These are phyloP conservation scores for Epithele typhae DNA, from an alignment of 768 basidiomycete genomes.

Conservation along the genomic window DNA sequence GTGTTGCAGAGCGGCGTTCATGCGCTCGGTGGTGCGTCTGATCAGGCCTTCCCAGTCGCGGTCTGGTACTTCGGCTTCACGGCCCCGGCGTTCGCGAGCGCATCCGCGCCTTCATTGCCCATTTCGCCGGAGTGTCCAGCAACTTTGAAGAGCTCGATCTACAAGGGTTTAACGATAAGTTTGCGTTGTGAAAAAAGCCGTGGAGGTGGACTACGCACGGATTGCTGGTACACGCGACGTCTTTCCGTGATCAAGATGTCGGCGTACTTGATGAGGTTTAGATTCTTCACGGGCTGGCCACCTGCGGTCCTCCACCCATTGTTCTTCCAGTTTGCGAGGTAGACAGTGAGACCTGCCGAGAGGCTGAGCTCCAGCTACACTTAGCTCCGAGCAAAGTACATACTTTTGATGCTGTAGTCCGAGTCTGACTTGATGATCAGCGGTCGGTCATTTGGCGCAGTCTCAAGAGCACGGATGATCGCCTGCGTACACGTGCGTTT, in stretches of 20 bases:
- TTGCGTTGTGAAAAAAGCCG: not conserved
- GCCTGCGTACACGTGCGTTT: no score
- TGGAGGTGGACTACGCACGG: conserved; percentile 32
- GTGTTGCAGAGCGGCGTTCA: no score
- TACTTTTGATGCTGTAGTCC: conserved; percentile 75
- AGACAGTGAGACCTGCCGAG: conserved; percentile 54
- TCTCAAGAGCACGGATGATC: conserved; percentile 79
- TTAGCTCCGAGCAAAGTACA: conserved; percentile 7
- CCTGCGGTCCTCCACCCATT: conserved; percentile 45
- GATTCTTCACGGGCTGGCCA: conserved; percentile 65
- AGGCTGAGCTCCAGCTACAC: not conserved
- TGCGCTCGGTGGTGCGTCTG: no score
- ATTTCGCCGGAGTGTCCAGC: conserved; percentile 65
- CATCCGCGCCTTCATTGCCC: conserved; percentile 88
- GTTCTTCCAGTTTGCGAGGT: conserved; percentile 60
- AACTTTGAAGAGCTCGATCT: conserved; percentile 59
- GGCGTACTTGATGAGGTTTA: conserved; percentile 63
- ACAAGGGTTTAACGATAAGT: no score
- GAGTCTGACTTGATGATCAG: conserved; percentile 85
- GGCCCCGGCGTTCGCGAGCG: conserved; percentile 60
- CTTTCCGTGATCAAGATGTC: conserved; percentile 57
- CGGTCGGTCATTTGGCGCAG: conserved; percentile 48
- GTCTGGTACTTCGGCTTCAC: conserved; percentile 38
- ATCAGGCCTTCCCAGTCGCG: conserved; percentile 48
- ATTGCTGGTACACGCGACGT: conserved; percentile 40